A percentile compares a stretch with the other conserved stretches of the same genome.
Evolutionary conservation across 2,329 filamentous ascomycete species (phyloP).

Genomic region (Escovopsis weberi): DNA sequence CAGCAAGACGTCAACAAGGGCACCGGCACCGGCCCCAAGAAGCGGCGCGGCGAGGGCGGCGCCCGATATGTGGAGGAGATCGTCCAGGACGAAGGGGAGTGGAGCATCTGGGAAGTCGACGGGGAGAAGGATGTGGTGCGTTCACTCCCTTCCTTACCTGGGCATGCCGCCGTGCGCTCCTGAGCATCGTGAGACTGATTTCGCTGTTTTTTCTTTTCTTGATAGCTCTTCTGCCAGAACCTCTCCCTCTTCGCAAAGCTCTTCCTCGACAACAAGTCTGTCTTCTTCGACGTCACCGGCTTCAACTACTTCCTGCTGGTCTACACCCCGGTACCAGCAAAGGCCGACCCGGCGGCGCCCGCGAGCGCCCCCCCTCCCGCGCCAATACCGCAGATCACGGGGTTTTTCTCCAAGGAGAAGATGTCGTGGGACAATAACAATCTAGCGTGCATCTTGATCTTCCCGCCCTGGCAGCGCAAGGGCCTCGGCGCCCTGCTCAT

Average conservation of each 20-base stretch:
- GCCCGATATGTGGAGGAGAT: constrained; percentile 27
- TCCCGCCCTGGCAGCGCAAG: constrained; percentile 88
- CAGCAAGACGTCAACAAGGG: constrained; percentile 16
- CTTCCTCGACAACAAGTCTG: constrained; percentile 94
- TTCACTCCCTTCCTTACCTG: background rate
- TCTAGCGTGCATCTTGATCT: constrained; percentile 86
- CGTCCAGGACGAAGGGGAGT: constrained; percentile 51
- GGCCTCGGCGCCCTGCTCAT: constrained; percentile 82
- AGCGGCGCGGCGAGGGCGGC: constrained; percentile 21
- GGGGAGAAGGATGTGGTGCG: constrained; percentile 61
- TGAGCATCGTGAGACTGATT: constrained; percentile 4
- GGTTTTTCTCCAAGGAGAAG: constrained; percentile 99
- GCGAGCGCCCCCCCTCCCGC: constrained; percentile 3
- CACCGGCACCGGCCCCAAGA: constrained; percentile 22
- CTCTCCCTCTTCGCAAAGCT: constrained; percentile 92
- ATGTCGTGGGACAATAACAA: constrained; percentile 99
- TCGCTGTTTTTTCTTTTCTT: constrained; percentile 1
- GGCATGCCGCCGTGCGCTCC: background rate
- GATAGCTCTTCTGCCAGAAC: constrained; percentile 77
- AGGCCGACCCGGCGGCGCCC: background rate
- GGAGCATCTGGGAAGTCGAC: constrained; percentile 78
- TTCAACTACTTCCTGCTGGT: constrained; percentile 93
- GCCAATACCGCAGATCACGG: constrained; percentile 42
- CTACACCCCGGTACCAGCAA: constrained; percentile 38
- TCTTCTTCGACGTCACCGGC: constrained; percentile 90